Evolutionary conservation across 306 rosid genomes (phyloP).

Genomic region (Clitoria ternatea): DNA sequence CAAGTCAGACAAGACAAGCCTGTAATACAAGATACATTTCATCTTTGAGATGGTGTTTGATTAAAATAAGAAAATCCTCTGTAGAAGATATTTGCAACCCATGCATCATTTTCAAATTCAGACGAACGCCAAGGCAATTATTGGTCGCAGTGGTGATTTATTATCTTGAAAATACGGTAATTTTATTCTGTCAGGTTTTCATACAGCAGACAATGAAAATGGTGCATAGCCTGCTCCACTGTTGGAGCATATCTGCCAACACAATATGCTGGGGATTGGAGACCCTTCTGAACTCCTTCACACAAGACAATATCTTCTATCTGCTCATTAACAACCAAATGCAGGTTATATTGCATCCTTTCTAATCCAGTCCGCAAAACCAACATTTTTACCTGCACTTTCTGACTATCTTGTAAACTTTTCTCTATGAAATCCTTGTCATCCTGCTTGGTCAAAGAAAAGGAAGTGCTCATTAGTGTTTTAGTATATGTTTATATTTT

Average conservation of each 20-base stretch:
- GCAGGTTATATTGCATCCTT: neutral
- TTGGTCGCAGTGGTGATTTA: neutral
- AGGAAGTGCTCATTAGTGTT: neutral
- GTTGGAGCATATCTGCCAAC: conserved; percentile 78
- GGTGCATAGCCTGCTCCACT: conserved; percentile 91
- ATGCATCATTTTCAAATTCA: conserved; percentile 11
- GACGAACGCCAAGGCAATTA: neutral
- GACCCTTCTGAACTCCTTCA: conserved; percentile 86
- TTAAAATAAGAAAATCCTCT: neutral
- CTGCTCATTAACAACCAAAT: conserved; percentile 40
- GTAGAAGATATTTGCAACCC: neutral
- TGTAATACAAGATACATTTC: neutral
- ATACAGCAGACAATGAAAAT: conserved; percentile 71
- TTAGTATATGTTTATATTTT: neutral
- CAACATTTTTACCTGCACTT: conserved; percentile 63
- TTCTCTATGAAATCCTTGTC: conserved; percentile 53
- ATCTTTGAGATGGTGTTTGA: neutral
- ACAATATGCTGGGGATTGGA: conserved; percentile 67
- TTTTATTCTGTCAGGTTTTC: conserved; percentile 34
- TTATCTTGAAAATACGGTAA: neutral
- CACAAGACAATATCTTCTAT: conserved; percentile 69
- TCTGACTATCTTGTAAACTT: conserved; percentile 78
- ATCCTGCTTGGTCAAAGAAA: conserved; percentile 38
- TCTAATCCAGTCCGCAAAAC: neutral
- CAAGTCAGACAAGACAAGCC: neutral